phyloP scores from a whole-genome alignment of 148 eudicot species.

The Euryodendron excelsum region DNA sequence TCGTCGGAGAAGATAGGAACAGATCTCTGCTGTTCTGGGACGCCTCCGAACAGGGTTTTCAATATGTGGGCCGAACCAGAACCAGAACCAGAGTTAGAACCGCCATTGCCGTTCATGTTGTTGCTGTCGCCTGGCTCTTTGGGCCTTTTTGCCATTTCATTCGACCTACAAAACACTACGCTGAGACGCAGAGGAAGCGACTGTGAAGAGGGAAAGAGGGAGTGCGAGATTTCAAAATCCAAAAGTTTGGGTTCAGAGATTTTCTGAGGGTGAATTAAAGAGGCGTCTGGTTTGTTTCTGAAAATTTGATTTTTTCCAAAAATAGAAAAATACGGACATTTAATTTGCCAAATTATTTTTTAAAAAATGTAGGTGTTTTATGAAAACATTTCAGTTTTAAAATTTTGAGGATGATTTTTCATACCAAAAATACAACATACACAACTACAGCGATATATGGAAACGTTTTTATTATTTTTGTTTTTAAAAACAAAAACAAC shows the following conservation, averaged over 20 bases:
- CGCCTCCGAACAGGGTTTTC: slow-evolving; percentile 53
- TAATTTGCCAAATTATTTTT: too few species aligned
- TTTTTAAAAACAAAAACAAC: too few species aligned
- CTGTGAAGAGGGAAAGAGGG: neutral
- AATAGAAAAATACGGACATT: too few species aligned
- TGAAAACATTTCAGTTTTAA: too few species aligned
- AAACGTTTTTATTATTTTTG: too few species aligned
- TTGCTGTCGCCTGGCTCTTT: slow-evolving; percentile 29
- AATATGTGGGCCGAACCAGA: slow-evolving; percentile 39
- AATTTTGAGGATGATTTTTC: too few species aligned
- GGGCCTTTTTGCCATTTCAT: slow-evolving; percentile 65
- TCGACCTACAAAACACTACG: neutral
- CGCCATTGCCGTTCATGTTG: slow-evolving; percentile 12
- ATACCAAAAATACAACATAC: too few species aligned
- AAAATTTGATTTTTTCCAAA: too few species aligned
- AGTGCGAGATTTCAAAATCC: neutral
- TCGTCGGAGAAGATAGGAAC: slow-evolving; percentile 52
- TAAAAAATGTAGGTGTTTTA: too few species aligned
- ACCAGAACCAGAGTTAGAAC: slow-evolving; percentile 13
- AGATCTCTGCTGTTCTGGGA: slow-evolving; percentile 24
- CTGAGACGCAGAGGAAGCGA: neutral
- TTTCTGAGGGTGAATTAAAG: too few species aligned
- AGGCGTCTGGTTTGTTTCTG: too few species aligned
- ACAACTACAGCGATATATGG: too few species aligned
- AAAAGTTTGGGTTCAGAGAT: neutral